These are phyloP conservation scores for Dothideomycetidae sp. DNA, from an alignment of 2,329 filamentous ascomycete species.

Conservation along the genomic window DNA sequence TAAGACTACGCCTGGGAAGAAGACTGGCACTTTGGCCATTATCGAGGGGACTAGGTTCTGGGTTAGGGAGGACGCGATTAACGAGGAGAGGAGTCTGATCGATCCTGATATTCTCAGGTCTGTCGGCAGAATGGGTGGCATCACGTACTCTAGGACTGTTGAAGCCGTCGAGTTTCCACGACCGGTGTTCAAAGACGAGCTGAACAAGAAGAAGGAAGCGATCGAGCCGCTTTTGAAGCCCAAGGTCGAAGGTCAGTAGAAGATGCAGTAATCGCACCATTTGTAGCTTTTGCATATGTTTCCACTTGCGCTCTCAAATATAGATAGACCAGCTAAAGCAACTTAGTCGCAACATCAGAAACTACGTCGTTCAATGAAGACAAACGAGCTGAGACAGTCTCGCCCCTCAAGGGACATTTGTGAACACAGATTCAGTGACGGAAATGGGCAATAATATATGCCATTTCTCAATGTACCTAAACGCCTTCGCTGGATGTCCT, in stretches of 20 bases:
- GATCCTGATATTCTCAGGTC: slow-evolving; percentile 65
- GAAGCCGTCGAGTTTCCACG: slow-evolving; percentile 59
- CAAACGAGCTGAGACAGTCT: too few relatives aligned
- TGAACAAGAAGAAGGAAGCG: slow-evolving; percentile 40
- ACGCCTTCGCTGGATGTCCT: too few relatives aligned
- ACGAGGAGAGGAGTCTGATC: slow-evolving; percentile 59
- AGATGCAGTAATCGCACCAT: too few relatives aligned
- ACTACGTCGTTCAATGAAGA: too few relatives aligned
- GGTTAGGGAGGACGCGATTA: slow-evolving; percentile 76
- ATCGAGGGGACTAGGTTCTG: slow-evolving; percentile 80
- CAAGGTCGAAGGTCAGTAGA: slow-evolving; percentile 28
- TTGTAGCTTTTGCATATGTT: too few relatives aligned
- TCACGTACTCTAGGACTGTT: slow-evolving; percentile 60
- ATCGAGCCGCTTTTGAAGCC: slow-evolving; percentile 38
- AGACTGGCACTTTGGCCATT: slow-evolving; percentile 58
- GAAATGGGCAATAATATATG: too few relatives aligned
- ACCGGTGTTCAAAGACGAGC: slow-evolving; percentile 33
- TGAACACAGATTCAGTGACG: too few relatives aligned
- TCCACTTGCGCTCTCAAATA: too few relatives aligned
- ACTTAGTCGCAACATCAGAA: too few relatives aligned
- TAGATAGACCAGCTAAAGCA: too few relatives aligned
- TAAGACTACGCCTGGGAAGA: slow-evolving; percentile 53
- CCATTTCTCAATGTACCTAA: too few relatives aligned
- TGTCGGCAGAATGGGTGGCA: slow-evolving; percentile 67
- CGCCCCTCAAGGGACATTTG: too few relatives aligned